A percentile compares a stretch with the other conserved stretches of the same genome.
phyloP scores from a whole-genome alignment of 768 basidiomycete species.

The Clavulina sp. region DNA sequence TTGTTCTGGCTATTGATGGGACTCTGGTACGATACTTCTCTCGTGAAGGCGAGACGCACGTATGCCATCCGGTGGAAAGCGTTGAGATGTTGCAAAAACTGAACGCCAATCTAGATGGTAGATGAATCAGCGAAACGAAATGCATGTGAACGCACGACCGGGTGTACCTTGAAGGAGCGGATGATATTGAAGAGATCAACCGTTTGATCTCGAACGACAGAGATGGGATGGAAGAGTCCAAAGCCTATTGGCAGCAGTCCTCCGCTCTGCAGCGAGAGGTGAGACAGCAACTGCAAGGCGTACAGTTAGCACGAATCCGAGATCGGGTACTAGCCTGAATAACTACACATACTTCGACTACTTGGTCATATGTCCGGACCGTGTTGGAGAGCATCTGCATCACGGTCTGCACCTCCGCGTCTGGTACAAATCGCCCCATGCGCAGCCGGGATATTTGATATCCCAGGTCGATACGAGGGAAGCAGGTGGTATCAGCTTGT shows the following conservation, averaged over 20 bases:
- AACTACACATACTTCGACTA: conserved; percentile 49
- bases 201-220: conserved; percentile 56
- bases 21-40: not conserved
- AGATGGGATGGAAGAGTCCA: conserved; percentile 76
- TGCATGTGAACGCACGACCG: not conserved
- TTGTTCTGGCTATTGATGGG: not conserved
- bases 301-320: conserved; percentile 3
- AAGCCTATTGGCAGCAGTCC: conserved; percentile 78
- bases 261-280: conserved; percentile 54
- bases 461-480: conserved; percentile 65
- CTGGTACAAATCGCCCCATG: conserved; percentile 48
- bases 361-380: conserved; percentile 69
- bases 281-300: conserved; percentile 51
- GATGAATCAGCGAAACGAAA: not conserved
- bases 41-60: not conserved
- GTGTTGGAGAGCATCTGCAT: conserved; percentile 54
- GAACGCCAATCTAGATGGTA: conserved; percentile 16
- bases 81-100: conserved; percentile 18
- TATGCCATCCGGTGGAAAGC: conserved; percentile 20
- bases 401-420: conserved; percentile 58
- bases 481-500: conserved; percentile 32
- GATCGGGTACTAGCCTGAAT: conserved; percentile 6
- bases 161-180: conserved; percentile 52
- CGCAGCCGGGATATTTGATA: conserved; percentile 78
- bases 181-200: conserved; percentile 74